Percentiles rank a stretch among this genome's conserved stretches.
Evolutionary conservation across 441 rosid species (phyloP).

Genomic region (Lepidium campestre): DNA sequence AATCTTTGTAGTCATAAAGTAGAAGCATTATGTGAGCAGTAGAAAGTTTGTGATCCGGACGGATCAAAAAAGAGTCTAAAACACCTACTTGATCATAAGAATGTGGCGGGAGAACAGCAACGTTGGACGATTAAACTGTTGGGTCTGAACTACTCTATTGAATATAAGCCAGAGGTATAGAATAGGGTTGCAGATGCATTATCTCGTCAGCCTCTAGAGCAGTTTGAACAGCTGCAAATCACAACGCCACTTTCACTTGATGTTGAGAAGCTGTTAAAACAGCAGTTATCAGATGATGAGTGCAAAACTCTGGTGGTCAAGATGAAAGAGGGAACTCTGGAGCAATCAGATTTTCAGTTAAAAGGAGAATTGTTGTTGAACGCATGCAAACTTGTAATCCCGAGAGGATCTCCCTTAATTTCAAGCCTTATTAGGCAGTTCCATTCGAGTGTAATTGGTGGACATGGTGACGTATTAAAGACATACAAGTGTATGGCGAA

Average conservation of each 20-base stretch:
- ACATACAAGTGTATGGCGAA: not conserved
- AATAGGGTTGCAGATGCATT: not conserved
- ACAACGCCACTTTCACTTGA: too few relatives aligned
- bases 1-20: not conserved
- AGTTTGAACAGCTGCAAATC: too few relatives aligned
- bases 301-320: too few relatives aligned
- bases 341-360: too few relatives aligned
- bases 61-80: not conserved
- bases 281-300: too few relatives aligned
- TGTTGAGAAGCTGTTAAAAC: too few relatives aligned
- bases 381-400: too few relatives aligned
- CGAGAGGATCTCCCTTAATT: too few relatives aligned
- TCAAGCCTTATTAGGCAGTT: not conserved
- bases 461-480: not conserved
- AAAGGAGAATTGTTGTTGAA: too few relatives aligned
- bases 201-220: not conserved
- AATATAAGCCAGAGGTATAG: not conserved
- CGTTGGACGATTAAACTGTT: not conserved
- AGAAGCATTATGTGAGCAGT: not conserved
- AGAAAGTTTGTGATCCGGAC: not conserved
- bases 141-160: not conserved
- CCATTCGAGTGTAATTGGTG: not conserved
- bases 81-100: not conserved
- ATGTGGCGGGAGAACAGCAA: not conserved
- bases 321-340: too few relatives aligned